Evolutionary conservation across 768 basidiomycete genomes (phyloP).

Genomic region (Agrocybe pediades): DNA sequence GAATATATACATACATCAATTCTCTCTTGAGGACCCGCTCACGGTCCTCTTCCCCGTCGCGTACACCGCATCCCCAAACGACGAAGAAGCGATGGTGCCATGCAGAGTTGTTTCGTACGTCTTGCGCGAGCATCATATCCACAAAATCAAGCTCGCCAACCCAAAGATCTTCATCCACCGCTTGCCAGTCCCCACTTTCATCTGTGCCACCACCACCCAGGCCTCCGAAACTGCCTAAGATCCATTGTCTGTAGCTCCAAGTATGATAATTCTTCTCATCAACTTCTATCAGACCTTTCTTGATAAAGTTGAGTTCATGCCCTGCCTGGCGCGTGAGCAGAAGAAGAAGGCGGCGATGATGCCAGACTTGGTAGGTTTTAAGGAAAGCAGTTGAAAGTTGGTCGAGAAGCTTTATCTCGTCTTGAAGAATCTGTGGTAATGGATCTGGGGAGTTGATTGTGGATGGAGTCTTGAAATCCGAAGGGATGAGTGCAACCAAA

Average conservation of each 20-base stretch:
- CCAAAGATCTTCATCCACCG: slow-evolving; percentile 54
- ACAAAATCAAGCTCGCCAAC: slow-evolving; percentile 72
- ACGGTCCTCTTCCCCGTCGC: slow-evolving; percentile 62
- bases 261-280: slow-evolving; percentile 99
- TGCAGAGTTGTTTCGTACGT: slow-evolving; percentile 94
- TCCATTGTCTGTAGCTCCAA: slow-evolving; percentile 97
- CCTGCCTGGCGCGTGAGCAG: slow-evolving; percentile 50
- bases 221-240: slow-evolving; percentile 82
- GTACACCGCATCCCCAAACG: slow-evolving; percentile 68
- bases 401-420: slow-evolving; percentile 85
- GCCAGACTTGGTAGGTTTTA: slow-evolving; percentile 99
- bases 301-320: slow-evolving; percentile 82
- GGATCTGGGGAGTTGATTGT: slow-evolving; percentile 1
- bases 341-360: slow-evolving; percentile 80
- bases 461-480: background rate
- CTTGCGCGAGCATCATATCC: slow-evolving; percentile 66
- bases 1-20: slow-evolving; percentile 59
- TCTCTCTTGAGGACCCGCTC: slow-evolving; percentile 67
- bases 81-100: slow-evolving; percentile 97
- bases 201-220: slow-evolving; percentile 19
- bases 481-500: slow-evolving; percentile 59
- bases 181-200: slow-evolving; percentile 12
- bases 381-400: slow-evolving; percentile 79
- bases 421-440: slow-evolving; percentile 44
- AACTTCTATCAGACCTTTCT: slow-evolving; percentile 55